Conservation (phyloP, 768 basidiomycete species). For the Wakefieldia striispora region DNA sequence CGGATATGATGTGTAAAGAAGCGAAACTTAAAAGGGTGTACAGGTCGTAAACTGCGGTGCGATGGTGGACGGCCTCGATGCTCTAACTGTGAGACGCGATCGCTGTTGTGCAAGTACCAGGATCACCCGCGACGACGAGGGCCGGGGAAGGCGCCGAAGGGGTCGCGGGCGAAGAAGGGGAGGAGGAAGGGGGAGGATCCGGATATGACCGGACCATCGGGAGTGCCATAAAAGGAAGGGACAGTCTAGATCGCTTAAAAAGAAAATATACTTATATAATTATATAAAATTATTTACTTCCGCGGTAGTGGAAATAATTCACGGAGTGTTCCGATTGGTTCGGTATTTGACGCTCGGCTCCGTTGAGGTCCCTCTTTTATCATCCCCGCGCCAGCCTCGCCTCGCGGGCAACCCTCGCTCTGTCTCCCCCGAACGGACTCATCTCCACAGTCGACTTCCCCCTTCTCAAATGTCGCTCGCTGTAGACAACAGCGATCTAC, state of each 20-base stretch:
- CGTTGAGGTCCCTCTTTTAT: conserved; percentile 44
- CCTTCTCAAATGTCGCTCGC: conserved; percentile 46
- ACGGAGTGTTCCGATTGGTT: conserved; percentile 56
- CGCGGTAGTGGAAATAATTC: conserved; percentile 23
- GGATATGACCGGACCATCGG: conserved; percentile 29
- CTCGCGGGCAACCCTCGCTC: conserved; percentile 52
- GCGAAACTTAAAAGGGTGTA: background rate
- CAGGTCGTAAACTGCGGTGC: conserved; percentile 75
- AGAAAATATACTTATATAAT: conserved; percentile 23
- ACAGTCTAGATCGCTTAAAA: conserved; percentile 14
- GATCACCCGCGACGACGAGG: conserved; percentile 57
- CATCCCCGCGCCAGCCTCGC: conserved; percentile 68
- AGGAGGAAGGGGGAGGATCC: conserved; percentile 23
- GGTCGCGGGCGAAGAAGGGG: conserved; percentile 46
- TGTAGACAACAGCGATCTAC: conserved; percentile 63
- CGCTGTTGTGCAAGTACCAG: conserved; percentile 53
- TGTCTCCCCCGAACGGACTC: conserved; percentile 47
- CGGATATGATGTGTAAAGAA: background rate
- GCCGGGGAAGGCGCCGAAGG: conserved; percentile 72
- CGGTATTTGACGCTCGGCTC: conserved; percentile 53
- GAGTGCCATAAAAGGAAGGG: conserved; percentile 22
- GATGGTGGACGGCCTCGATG: conserved; percentile 65
- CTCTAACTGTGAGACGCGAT: conserved; percentile 57
- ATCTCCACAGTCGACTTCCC: no score
- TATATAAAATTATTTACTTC: conserved; percentile 27